Conservation (phyloP, 2,329 filamentous ascomycete species). For the Aaosphaeria pasadenensis region DNA sequence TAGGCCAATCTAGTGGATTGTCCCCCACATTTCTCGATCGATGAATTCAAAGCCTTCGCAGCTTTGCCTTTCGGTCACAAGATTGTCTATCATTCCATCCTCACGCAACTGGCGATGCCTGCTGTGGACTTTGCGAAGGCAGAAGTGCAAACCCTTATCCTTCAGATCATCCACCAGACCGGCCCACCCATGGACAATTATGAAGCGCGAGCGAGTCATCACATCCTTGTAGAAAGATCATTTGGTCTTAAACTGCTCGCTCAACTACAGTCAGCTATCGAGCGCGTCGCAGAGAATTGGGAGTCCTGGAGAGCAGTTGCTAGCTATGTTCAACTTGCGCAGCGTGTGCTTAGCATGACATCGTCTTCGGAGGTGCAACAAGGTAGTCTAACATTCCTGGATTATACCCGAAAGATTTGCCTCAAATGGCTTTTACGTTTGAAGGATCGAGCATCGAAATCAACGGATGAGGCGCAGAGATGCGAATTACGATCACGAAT, state of each 20-base stretch:
- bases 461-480: conserved; percentile 22
- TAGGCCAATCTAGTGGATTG: conserved; percentile 46
- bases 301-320: conserved; percentile 41
- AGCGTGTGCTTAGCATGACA: conserved; percentile 38
- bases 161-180: conserved; percentile 51
- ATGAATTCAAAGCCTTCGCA: conserved; percentile 56
- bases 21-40: conserved; percentile 47
- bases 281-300: conserved; percentile 21
- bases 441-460: conserved; percentile 16
- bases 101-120: conserved; percentile 47
- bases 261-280: conserved; percentile 10
- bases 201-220: conserved; percentile 35
- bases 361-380: conserved; percentile 11
- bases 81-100: conserved; percentile 57
- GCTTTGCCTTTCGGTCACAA: conserved; percentile 47
- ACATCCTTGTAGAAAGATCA: conserved; percentile 26
- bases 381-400: conserved; percentile 31
- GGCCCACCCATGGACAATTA: conserved; percentile 30
- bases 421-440: conserved; percentile 43
- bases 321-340: conserved; percentile 40
- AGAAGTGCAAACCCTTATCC: conserved; percentile 47
- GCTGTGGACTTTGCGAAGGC: conserved; percentile 50
- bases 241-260: conserved; percentile 28
- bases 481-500: conserved; percentile 30
- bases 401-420: conserved; percentile 28